Percentiles rank a stretch among this genome's conserved stretches.
phyloP scores from a whole-genome alignment of 2,329 filamentous ascomycete genomes.

The Botryotinia calthae region DNA sequence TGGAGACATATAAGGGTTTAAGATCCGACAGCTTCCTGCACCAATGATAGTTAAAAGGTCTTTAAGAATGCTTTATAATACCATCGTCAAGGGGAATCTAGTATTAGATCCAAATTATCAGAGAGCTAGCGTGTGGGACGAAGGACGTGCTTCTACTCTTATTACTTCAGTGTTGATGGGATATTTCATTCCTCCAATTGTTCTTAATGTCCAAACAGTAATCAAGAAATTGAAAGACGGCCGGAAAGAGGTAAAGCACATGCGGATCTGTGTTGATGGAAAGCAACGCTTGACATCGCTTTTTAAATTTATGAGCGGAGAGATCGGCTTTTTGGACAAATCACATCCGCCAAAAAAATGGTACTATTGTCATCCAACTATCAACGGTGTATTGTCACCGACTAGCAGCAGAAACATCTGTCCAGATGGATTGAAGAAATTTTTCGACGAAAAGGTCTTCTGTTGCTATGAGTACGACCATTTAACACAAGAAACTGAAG shows the following conservation, averaged over 20 bases:
- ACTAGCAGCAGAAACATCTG: constrained; percentile 38
- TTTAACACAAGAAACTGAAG: constrained; percentile 44
- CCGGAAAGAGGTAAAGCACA: constrained; percentile 25
- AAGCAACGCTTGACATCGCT: constrained; percentile 49
- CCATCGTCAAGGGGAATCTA: constrained; percentile 38
- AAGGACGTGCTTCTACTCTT: constrained; percentile 35
- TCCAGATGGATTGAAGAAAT: constrained; percentile 38
- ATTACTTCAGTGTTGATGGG: constrained; percentile 38
- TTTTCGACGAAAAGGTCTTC: constrained; percentile 43
- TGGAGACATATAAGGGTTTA: constrained; percentile 18
- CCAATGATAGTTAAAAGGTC: constrained; percentile 17
- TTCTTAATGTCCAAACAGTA: constrained; percentile 42
- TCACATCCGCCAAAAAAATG: constrained; percentile 42
- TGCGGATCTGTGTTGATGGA: constrained; percentile 46
- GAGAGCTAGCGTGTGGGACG: constrained; percentile 47
- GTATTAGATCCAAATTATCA: constrained; percentile 48
- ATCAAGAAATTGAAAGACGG: constrained; percentile 24
- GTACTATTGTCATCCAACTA: constrained; percentile 39
- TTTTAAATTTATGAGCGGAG: constrained; percentile 45
- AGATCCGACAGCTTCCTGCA: constrained; percentile 21
- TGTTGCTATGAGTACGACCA: constrained; percentile 45
- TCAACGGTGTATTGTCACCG: constrained; percentile 28
- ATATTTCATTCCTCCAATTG: constrained; percentile 47
- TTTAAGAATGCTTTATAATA: constrained; percentile 25
- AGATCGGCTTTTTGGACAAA: constrained; percentile 45